Evolutionary conservation across 2,329 filamentous ascomycete species (phyloP).

Genomic region (Trichoderma atrobrunneum): DNA sequence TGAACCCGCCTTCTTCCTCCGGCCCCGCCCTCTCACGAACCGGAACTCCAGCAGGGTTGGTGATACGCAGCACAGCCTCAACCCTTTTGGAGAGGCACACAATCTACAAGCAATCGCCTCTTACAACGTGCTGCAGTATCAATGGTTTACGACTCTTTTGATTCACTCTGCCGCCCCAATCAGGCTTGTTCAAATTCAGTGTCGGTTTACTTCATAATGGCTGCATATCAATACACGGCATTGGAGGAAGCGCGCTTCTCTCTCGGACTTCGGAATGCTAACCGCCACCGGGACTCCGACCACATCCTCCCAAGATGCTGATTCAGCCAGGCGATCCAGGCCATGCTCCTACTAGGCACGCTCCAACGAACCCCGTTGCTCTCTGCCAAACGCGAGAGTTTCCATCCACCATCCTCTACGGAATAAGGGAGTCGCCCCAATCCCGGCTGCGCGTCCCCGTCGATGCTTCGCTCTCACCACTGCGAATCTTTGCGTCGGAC

Average conservation of each 20-base stretch:
- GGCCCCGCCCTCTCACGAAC: neutral
- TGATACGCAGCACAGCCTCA: conserved; percentile 6
- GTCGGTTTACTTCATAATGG: neutral
- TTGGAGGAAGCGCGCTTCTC: neutral
- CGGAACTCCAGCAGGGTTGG: neutral
- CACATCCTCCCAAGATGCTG: neutral
- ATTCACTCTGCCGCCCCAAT: neutral
- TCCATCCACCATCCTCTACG: neutral
- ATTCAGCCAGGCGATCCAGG: neutral
- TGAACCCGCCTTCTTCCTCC: neutral
- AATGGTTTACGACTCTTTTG: neutral
- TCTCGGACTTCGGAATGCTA: conserved; percentile 3
- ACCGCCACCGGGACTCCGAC: neutral
- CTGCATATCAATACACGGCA: neutral
- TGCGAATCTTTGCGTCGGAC: neutral
- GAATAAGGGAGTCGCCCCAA: conserved; percentile 10
- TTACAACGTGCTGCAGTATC: neutral
- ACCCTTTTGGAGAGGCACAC: neutral
- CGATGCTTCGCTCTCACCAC: neutral
- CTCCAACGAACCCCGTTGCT: conserved; percentile 1
- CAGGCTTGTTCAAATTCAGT: neutral
- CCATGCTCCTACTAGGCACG: no score
- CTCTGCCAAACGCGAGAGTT: neutral
- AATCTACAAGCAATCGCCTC: neutral
- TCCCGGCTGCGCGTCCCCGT: conserved; percentile 10